A percentile compares a stretch with the other conserved stretches of the same genome.
phyloP scores from a whole-genome alignment of 2,329 filamentous ascomycete species.

The Chaetoscypha palmicola region DNA sequence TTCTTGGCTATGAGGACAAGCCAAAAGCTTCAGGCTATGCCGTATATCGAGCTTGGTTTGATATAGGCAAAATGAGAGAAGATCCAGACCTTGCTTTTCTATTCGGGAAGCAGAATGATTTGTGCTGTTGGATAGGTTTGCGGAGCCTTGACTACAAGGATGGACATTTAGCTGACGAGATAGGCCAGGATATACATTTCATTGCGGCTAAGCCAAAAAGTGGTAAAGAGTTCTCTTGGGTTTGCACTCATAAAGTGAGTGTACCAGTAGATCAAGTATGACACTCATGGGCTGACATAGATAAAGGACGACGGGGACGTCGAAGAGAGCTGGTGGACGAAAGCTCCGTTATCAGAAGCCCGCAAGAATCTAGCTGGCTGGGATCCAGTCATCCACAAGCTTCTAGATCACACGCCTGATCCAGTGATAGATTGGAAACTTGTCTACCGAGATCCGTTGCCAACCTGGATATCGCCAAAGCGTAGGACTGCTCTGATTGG shows the following conservation, averaged over 20 bases:
- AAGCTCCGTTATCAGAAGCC: conserved; percentile 14
- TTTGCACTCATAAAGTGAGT: conserved; percentile 42
- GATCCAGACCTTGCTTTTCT: conserved; percentile 31
- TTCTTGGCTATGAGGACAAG: conserved; percentile 35
- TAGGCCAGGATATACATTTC: conserved; percentile 41
- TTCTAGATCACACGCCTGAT: conserved; percentile 21
- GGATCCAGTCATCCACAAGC: conserved; percentile 23
- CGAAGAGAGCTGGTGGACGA: conserved; percentile 37
- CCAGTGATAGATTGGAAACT: conserved; percentile 29
- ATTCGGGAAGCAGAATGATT: conserved; percentile 39
- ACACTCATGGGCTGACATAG: neutral
- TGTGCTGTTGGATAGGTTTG: conserved; percentile 44
- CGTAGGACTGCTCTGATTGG: conserved; percentile 48
- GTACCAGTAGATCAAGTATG: conserved; percentile 25
- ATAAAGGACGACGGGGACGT: conserved; percentile 35
- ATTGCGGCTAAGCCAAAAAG: conserved; percentile 46
- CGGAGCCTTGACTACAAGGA: neutral
- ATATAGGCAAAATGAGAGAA: conserved; percentile 26
- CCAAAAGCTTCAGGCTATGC: conserved; percentile 38
- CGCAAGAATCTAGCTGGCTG: conserved; percentile 18
- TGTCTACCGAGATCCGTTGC: conserved; percentile 27
- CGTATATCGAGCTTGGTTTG: conserved; percentile 36
- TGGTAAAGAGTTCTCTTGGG: conserved; percentile 47
- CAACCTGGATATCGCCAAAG: conserved; percentile 22
- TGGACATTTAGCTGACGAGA: neutral